Conservation (phyloP, 2,329 filamentous ascomycete genomes). For the Mycosphaerella sp. region DNA sequence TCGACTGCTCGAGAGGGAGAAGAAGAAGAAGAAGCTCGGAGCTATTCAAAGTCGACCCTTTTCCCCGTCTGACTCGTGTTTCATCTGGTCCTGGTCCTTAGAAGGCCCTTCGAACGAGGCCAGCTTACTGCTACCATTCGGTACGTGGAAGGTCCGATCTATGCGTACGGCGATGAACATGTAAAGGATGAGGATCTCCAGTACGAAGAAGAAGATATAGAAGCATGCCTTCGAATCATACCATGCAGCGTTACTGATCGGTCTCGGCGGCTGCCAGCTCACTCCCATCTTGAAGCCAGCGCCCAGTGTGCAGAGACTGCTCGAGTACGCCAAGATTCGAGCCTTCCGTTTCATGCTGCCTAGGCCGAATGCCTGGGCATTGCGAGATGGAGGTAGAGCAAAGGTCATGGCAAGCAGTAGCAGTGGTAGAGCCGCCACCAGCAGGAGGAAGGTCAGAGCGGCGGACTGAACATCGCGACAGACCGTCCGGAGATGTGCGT, state of each 20-base stretch:
- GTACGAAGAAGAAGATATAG: slow-evolving; percentile 28
- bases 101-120: slow-evolving; percentile 3
- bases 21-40: too few species aligned
- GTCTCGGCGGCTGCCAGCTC: slow-evolving; percentile 25
- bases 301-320: slow-evolving; percentile 19
- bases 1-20: too few species aligned
- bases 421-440: slow-evolving; percentile 24
- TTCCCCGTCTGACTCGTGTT: not conserved
- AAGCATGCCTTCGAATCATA: slow-evolving; percentile 29
- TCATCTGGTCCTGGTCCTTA: not conserved
- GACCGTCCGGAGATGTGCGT: slow-evolving; percentile 12
- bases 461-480: slow-evolving; percentile 22
- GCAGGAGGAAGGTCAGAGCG: slow-evolving; percentile 24
- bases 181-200: slow-evolving; percentile 31
- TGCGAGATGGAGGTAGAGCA: slow-evolving; percentile 11
- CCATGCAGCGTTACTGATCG: slow-evolving; percentile 28
- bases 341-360: slow-evolving; percentile 19
- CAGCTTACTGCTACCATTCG: slow-evolving; percentile 27
- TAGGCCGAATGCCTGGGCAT: slow-evolving; percentile 19
- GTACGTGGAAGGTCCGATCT: slow-evolving; percentile 29
- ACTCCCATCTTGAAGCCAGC: slow-evolving; percentile 28
- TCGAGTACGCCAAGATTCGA: slow-evolving; percentile 20
- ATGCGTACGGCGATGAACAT: slow-evolving; percentile 25
- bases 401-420: slow-evolving; percentile 20
- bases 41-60: slow-evolving; percentile 1